Percentiles rank a stretch among this genome's conserved stretches.
Conservation (phyloP, 1,284 basidiomycete genomes). For the Fomitopsis pinicola region DNA sequence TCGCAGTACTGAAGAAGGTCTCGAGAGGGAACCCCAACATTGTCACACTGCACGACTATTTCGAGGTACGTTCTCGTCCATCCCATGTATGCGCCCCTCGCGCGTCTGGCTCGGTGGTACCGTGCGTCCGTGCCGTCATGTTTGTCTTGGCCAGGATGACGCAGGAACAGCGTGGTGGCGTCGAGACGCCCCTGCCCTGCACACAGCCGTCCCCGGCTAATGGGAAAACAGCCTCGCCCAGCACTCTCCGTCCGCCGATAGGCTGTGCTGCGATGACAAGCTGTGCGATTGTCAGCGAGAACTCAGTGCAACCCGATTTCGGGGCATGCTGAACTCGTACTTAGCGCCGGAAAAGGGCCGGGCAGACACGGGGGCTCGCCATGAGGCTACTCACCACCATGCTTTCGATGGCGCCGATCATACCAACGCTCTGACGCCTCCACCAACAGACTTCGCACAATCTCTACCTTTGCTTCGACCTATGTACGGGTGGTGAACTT, state of each 20-base stretch:
- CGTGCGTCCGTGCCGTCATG: neutral
- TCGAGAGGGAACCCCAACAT: slow-evolving; percentile 90
- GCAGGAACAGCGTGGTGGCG: neutral
- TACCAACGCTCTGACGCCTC: neutral
- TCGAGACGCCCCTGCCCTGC: neutral
- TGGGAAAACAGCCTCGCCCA: neutral
- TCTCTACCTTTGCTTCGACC: slow-evolving; percentile 92
- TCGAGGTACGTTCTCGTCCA: slow-evolving; percentile 64
- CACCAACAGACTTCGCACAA: slow-evolving; percentile 79
- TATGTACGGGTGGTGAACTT: slow-evolving; percentile 96
- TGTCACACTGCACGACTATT: slow-evolving; percentile 94
- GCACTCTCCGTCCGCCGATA: neutral
- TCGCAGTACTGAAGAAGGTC: slow-evolving; percentile 90
- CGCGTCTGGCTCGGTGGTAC: neutral
- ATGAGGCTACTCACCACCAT: neutral
- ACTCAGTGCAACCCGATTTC: neutral
- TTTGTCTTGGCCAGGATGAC: neutral
- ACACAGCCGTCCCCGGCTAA: neutral
- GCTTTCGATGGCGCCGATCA: neutral
- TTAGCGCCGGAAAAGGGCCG: neutral
- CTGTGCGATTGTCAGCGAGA: neutral
- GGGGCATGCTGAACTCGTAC: neutral
- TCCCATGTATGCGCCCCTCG: neutral
- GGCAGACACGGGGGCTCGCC: neutral
- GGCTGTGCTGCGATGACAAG: neutral